These are phyloP conservation scores for Sparassis latifolia DNA, from an alignment of 1,284 basidiomycete species.

Conservation along the genomic window DNA sequence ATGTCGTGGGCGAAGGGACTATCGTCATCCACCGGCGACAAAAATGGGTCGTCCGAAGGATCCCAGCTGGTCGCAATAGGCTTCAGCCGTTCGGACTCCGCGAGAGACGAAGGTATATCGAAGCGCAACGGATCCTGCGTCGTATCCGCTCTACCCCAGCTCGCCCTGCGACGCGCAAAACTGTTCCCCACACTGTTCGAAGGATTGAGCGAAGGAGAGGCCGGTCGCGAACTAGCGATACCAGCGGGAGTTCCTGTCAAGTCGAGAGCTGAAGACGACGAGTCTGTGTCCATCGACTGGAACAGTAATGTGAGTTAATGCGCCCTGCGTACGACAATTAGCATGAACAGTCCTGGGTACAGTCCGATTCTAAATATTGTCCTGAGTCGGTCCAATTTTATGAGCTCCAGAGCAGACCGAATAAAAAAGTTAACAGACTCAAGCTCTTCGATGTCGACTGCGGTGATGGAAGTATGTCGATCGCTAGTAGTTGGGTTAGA, in stretches of 20 bases:
- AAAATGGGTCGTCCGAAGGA: conserved; percentile 41
- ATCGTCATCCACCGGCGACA: conserved; percentile 28
- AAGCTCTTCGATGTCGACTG: too few species aligned
- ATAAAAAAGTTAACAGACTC: too few species aligned
- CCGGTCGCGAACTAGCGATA: conserved; percentile 33
- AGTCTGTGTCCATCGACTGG: conserved; percentile 6
- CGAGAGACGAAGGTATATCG: conserved; percentile 16
- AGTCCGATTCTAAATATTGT: too few species aligned
- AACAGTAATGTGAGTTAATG: too few species aligned
- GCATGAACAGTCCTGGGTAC: too few species aligned
- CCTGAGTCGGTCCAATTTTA: too few species aligned
- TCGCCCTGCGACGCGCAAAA: conserved; percentile 44
- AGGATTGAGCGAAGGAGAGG: conserved; percentile 45
- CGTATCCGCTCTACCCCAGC: conserved; percentile 45
- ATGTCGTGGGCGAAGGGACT: conserved; percentile 16
- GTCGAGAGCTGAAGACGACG: conserved; percentile 49
- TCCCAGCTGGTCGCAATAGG: conserved; percentile 16
- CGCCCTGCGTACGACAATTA: too few species aligned
- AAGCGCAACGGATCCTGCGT: conserved; percentile 39
- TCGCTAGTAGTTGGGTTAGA: too few species aligned
- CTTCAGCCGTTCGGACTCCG: conserved; percentile 12
- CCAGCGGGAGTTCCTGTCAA: conserved; percentile 40
- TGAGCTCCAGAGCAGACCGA: too few species aligned
- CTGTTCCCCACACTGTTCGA: conserved; percentile 29
- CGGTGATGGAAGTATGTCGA: too few species aligned